Base-by-base conservation (phyloP, 2,329 filamentous ascomycete genomes). In the Waltergamsia citrina region DNA sequence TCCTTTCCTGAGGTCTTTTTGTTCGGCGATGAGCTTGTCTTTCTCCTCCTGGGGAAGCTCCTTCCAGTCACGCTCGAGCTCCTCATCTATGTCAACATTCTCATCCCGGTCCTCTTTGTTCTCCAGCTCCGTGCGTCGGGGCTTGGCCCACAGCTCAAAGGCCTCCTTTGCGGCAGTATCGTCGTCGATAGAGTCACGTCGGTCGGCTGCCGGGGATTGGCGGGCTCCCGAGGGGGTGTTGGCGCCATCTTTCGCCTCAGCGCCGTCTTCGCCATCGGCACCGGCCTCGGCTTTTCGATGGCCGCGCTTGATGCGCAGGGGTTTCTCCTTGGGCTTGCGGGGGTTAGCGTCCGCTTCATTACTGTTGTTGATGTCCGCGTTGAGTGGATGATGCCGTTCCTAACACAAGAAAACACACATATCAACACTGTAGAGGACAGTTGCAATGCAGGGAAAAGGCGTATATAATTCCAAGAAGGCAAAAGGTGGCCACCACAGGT, bases 311-410 rank as follows among this genome's bases (percentile, higher is more conserved):
- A 74, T 78, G 21, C 82, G 74, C 42, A 86, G 62, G 20, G 82
- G 82, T 57, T 86, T 86, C 49, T 86, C 81, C 57, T 85, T 81
- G 22, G 82, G 82, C 79, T 84, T 53, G 43, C 48, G 47, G 45
- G 45, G 46, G 49, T 57, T 55, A 56, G 54, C 51, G 50, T 44
- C 53, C 43, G 46, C 42, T 39, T 53, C 51, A 52, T 39, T 48
- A 41, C 44, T 42, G 42, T 48, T 49, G 47, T 16, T 25, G 31
- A 21, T 34, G 20, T 28, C 21, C 24, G 24, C 32, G 32, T 28
- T 16, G 8, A n/a, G 26, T 12, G 14, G n/a, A 20, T 21, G 27
- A 24, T 20, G 26, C 26, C 33, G 30, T 33, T 51, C 50, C 52
- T 55, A 52, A 48, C n/a, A 29, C 14, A 21, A 44, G 45, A 42